Evolutionary conservation across 106 monocot genomes (phyloP).

Genomic region (Allium sativum): DNA sequence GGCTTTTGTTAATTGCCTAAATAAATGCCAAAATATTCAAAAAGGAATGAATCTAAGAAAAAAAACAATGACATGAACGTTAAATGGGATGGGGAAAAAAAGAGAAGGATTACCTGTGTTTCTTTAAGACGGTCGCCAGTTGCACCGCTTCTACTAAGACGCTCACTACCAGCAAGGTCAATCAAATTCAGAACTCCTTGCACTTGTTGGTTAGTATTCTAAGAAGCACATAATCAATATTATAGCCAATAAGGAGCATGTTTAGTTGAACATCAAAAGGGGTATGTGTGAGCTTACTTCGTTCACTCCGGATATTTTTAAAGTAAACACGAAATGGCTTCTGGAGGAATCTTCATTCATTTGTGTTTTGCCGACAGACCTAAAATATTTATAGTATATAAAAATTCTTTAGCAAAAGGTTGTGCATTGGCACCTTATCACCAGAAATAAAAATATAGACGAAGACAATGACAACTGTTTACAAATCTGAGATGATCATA

Average conservation of each 20-base stretch:
- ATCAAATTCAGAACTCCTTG: slow-evolving; percentile 87
- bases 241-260: background rate
- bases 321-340: slow-evolving; percentile 92
- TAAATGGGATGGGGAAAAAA: background rate
- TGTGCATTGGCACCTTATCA: background rate
- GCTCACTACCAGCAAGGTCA: slow-evolving; percentile 94
- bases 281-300: slow-evolving; percentile 29
- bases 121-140: slow-evolving; percentile 95
- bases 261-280: background rate
- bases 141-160: slow-evolving; percentile 74
- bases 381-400: slow-evolving; percentile 7
- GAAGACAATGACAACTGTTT: no score
- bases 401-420: background rate
- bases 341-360: slow-evolving; percentile 94
- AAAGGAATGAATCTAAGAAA: no score
- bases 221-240: background rate
- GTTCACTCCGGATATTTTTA: slow-evolving; percentile 71
- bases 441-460: no score
- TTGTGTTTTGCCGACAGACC: slow-evolving; percentile 87
- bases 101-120: slow-evolving; percentile 47
- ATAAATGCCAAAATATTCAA: background rate
- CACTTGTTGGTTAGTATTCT: slow-evolving; percentile 91
- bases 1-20: slow-evolving; percentile 86
- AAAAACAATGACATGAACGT: no score
- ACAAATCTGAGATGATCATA: no score